Percentiles rank a stretch among this genome's conserved stretches.
Evolutionary conservation across 768 basidiomycete genomes (phyloP).

Genomic region (Lactifluus subvellereus): DNA sequence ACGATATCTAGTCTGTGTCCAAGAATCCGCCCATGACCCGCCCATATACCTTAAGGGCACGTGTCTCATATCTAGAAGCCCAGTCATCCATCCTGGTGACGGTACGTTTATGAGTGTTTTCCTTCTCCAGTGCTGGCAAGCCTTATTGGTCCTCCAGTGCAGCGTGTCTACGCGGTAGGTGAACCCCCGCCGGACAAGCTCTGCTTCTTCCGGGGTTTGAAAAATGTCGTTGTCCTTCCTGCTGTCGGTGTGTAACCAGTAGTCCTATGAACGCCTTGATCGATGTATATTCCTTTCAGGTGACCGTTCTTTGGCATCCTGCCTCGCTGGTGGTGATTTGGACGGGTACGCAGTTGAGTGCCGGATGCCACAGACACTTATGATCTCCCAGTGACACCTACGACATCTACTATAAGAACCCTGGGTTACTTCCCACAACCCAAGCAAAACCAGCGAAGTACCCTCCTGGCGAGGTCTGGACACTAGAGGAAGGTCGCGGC

Average conservation of each 20-base stretch:
- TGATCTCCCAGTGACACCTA: slow-evolving; percentile 50
- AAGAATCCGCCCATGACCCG: neutral
- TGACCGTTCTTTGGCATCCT: slow-evolving; percentile 56
- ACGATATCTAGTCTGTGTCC: slow-evolving; percentile 15
- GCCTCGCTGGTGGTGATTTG: slow-evolving; percentile 71
- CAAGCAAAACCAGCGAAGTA: slow-evolving; percentile 51
- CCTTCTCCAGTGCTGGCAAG: neutral
- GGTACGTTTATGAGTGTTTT: slow-evolving; percentile 12
- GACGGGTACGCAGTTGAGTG: slow-evolving; percentile 49
- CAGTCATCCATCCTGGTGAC: slow-evolving; percentile 34
- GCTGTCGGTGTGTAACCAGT: slow-evolving; percentile 1
- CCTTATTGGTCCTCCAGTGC: slow-evolving; percentile 13
- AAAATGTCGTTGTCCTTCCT: slow-evolving; percentile 29
- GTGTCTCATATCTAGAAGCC: slow-evolving; percentile 30
- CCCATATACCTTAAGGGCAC: slow-evolving; percentile 5
- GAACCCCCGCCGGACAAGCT: slow-evolving; percentile 26
- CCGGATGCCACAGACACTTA: neutral
- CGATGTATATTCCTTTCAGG: slow-evolving; percentile 35
- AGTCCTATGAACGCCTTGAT: neutral
- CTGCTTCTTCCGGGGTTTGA: slow-evolving; percentile 24
- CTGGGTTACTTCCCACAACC: slow-evolving; percentile 48
- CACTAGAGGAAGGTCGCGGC: slow-evolving; percentile 25
- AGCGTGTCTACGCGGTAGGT: slow-evolving; percentile 30
- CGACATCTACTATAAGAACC: slow-evolving; percentile 48
- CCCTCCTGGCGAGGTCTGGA: slow-evolving; percentile 27